Conservation (phyloP, 768 basidiomycete genomes). For the Aureoboletus auriporus region DNA sequence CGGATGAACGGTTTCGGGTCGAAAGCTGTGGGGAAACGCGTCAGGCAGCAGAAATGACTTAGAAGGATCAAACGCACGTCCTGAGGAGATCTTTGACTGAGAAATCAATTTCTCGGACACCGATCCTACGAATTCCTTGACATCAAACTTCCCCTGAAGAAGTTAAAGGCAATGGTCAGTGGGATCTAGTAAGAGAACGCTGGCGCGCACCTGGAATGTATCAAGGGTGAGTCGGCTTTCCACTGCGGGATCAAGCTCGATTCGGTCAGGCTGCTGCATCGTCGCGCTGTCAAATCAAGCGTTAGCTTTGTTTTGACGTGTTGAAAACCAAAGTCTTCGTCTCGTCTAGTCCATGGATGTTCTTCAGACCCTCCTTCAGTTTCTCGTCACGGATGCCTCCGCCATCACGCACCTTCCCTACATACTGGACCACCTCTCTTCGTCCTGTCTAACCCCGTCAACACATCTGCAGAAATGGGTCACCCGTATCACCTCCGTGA, state of each 20-base stretch:
- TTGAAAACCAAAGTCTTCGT: slow-evolving; percentile 25
- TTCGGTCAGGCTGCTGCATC: slow-evolving; percentile 22
- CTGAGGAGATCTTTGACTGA: slow-evolving; percentile 78
- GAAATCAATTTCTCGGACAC: slow-evolving; percentile 86
- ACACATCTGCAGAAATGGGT: slow-evolving; percentile 73
- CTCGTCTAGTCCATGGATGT: slow-evolving; percentile 35
- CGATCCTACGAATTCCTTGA: slow-evolving; percentile 82
- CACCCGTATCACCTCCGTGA: slow-evolving; percentile 64
- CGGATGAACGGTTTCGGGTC: slow-evolving; percentile 90
- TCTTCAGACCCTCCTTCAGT: slow-evolving; percentile 62
- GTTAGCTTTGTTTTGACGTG: slow-evolving; percentile 26
- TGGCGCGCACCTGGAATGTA: slow-evolving; percentile 47
- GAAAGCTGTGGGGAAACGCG: slow-evolving; percentile 56
- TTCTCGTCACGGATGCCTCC: slow-evolving; percentile 64
- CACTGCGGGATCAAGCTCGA: slow-evolving; percentile 47
- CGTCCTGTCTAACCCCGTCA: slow-evolving; percentile 54
- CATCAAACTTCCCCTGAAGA: slow-evolving; percentile 80
- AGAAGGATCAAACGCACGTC: slow-evolving; percentile 54
- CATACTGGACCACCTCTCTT: slow-evolving; percentile 51
- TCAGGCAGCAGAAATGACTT: slow-evolving; percentile 1
- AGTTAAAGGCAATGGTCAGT: slow-evolving; percentile 25
- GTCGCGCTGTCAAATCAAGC: neutral
- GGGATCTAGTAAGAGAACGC: neutral
- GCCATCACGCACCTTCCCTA: slow-evolving; percentile 57
- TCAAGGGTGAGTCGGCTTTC: slow-evolving; percentile 50